Base-by-base conservation (phyloP, 768 basidiomycete genomes). In the Amanita exitialis region DNA sequence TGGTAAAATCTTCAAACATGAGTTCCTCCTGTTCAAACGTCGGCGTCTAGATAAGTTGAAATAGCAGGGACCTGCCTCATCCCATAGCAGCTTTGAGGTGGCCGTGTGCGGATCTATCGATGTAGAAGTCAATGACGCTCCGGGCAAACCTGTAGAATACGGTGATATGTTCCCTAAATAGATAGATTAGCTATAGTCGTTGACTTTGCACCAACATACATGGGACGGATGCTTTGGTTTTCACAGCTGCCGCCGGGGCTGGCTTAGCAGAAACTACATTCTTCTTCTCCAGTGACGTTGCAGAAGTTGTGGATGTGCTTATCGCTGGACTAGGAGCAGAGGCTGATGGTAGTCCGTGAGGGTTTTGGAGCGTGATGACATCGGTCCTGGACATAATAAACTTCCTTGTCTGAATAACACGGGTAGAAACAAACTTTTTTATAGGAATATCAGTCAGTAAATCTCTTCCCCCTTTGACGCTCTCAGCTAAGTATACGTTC, bases 1-100 rank as follows among this genome's bases (percentile, higher is more conserved):
- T 85, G 10, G 83, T 74, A 57, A 99, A 83, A 30, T 89, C 88
- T 65, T 97, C 95, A 57, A 94, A 99, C 96, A 99, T 99, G 13
- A 94, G 72, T 63, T 98, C 95, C 67, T 99, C 96, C 80, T 87
- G 55, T 20, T 32, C 27, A 8, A 45, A 37, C 7, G 16, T 12
- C 54, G 10, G 6, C 23, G 18, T 5, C 12, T 16, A 18, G 27
- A 42, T 45, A 36, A 44, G 15, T 30, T 36, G 21, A 28, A n/a
- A 12, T 41, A 3, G 41, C 25, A 28, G 37, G 27, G 25, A 63
- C 70, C 4, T 36, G 83, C 85, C 69, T 98, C 96, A 64, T 99
- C 94, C 82, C 93, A 94, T n/a, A 98, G 70, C 3, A 96, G 78
- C 58, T 87, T 83, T 44, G 93, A 83, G 41, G 75, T 79, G 20